These are phyloP conservation scores for Triglochin maritima DNA, from an alignment of 106 monocot species.

Conservation along the genomic window DNA sequence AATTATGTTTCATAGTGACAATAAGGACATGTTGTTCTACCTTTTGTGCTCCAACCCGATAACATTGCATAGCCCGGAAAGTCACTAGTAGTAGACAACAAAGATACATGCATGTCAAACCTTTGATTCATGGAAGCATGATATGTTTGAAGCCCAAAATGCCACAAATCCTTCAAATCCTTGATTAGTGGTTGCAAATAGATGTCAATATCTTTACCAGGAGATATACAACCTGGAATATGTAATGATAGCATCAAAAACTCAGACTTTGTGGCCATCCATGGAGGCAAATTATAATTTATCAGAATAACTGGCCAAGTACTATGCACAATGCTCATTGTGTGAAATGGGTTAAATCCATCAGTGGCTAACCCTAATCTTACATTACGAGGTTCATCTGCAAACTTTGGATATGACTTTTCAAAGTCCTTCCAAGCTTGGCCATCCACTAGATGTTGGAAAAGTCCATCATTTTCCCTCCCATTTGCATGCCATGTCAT, in stretches of 20 bases:
- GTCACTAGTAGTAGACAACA: constrained; percentile 2
- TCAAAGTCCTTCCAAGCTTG: no score
- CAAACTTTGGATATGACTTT: no score
- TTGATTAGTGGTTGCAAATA: background rate
- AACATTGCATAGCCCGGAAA: background rate
- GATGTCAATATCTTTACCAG: constrained; percentile 1
- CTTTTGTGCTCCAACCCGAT: background rate
- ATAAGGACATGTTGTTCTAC: background rate
- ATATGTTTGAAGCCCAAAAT: background rate
- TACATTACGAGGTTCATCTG: constrained; percentile 2
- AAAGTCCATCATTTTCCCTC: no score
- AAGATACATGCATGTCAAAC: background rate
- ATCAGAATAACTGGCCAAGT: constrained; percentile 1
- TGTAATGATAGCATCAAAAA: background rate
- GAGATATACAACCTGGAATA: background rate
- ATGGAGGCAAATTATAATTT: background rate
- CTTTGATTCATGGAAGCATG: background rate
- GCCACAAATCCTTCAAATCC: constrained; percentile 1
- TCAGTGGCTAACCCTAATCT: background rate
- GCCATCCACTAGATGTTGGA: no score
- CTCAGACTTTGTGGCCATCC: background rate
- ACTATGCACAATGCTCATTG: background rate
- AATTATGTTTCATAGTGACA: background rate
- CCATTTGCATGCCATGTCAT: no score
- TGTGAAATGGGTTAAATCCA: constrained; percentile 1